phyloP scores from a whole-genome alignment of 2,329 filamentous ascomycete species.

The Cyclaneusma minus region DNA sequence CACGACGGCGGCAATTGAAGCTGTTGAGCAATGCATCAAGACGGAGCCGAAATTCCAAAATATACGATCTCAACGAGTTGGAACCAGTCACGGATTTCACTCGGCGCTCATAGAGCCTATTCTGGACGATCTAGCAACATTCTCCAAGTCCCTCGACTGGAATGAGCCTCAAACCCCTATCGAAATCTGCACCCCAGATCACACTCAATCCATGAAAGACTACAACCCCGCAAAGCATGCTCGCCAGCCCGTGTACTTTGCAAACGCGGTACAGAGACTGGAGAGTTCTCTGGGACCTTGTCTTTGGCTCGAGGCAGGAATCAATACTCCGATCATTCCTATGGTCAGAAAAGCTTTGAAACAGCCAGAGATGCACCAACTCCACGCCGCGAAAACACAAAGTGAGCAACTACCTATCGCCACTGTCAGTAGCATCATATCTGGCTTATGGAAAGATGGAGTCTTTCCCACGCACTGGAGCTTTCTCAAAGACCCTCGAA shows the following conservation, averaged over 20 bases:
- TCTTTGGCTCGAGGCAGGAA: slow-evolving; percentile 18
- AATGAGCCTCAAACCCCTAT: slow-evolving; percentile 11
- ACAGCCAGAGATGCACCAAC: slow-evolving; percentile 4
- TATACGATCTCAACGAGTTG: slow-evolving; percentile 7
- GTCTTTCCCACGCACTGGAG: no score
- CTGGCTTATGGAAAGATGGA: no score
- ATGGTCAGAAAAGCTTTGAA: slow-evolving; percentile 17
- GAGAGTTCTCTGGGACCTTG: slow-evolving; percentile 6
- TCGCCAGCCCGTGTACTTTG: slow-evolving; percentile 13
- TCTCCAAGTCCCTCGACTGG: slow-evolving; percentile 10
- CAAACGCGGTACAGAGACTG: slow-evolving; percentile 10
- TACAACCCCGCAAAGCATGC: slow-evolving; percentile 10
- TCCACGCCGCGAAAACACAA: slow-evolving; percentile 11
- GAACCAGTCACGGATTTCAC: slow-evolving; percentile 14
- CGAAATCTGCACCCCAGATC: no score
- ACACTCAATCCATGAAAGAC: neutral
- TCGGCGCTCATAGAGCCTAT: slow-evolving; percentile 13
- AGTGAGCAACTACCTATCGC: slow-evolving; percentile 7
- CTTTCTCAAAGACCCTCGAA: no score
- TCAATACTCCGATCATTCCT: slow-evolving; percentile 10
- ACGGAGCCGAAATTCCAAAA: slow-evolving; percentile 9
- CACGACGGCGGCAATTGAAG: slow-evolving; percentile 10
- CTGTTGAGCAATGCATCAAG: slow-evolving; percentile 4
- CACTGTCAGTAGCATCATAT: no score
- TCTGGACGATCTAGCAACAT: slow-evolving; percentile 4